Percentiles rank a stretch among this genome's conserved stretches.
These are phyloP conservation scores for Pythium aphanidermatum DNA, from an alignment of 352 stramenopile species.

Conservation along the genomic window DNA sequence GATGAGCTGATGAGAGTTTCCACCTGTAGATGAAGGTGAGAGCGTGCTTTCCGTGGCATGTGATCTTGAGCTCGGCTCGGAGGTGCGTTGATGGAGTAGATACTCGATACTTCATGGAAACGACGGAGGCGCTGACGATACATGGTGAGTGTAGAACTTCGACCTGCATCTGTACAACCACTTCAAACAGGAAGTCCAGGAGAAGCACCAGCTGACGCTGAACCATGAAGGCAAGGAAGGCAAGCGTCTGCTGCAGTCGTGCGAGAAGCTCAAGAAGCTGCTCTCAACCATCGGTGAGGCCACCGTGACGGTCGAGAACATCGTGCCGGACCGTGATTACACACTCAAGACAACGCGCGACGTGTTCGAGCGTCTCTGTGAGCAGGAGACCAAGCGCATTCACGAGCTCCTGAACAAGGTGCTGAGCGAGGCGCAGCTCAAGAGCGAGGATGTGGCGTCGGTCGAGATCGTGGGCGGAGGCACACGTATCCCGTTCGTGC, in stretches of 20 bases:
- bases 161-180: slow-evolving; percentile 75
- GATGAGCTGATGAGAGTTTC: not conserved
- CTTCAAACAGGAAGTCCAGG: slow-evolving; percentile 61
- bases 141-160: slow-evolving; percentile 31
- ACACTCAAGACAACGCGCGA: slow-evolving; percentile 66
- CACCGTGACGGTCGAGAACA: slow-evolving; percentile 77
- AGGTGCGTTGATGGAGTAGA: slow-evolving; percentile 19
- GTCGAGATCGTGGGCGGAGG: slow-evolving; percentile 90
- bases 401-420: slow-evolving; percentile 44
- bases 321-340: slow-evolving; percentile 77
- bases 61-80: slow-evolving; percentile 54
- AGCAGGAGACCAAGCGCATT: slow-evolving; percentile 37
- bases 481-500: slow-evolving; percentile 84
- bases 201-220: slow-evolving; percentile 47
- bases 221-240: slow-evolving; percentile 66
- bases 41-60: slow-evolving; percentile 45
- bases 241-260: slow-evolving; percentile 83
- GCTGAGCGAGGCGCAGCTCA: slow-evolving; percentile 38
- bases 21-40: slow-evolving; percentile 32
- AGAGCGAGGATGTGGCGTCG: slow-evolving; percentile 39
- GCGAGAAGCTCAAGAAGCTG: slow-evolving; percentile 86
- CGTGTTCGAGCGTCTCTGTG: slow-evolving; percentile 65
- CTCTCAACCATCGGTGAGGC: slow-evolving; percentile 83
- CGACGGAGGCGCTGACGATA: no score
- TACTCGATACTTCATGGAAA: not conserved